Evolutionary conservation across 2,329 filamentous ascomycete species (phyloP).

Genomic region (Alternaria conjuncta): DNA sequence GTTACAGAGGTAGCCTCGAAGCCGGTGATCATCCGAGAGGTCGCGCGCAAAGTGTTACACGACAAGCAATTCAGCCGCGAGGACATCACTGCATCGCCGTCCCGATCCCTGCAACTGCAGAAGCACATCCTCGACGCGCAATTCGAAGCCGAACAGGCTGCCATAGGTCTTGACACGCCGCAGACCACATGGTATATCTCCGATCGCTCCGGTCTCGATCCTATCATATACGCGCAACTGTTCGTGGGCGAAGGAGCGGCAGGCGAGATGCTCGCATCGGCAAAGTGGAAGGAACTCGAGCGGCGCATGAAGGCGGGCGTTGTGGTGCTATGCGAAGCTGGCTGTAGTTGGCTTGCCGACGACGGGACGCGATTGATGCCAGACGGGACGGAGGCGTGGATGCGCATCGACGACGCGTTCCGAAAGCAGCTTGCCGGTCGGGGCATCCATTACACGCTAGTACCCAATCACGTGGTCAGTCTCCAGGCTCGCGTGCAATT

Average conservation of each 20-base stretch:
- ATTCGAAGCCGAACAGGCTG: constrained; percentile 34
- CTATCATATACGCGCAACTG: constrained; percentile 49
- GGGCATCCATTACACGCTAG: constrained; percentile 26
- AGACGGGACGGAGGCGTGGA: constrained; percentile 32
- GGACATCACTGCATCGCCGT: constrained; percentile 41
- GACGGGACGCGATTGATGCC: constrained; percentile 51
- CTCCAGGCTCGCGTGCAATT: background rate
- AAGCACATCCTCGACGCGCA: constrained; percentile 50
- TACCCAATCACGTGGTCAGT: constrained; percentile 4
- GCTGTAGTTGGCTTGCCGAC: constrained; percentile 42
- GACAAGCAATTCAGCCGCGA: constrained; percentile 41
- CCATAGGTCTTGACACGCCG: background rate
- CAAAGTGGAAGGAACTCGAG: constrained; percentile 41
- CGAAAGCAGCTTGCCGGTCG: constrained; percentile 21
- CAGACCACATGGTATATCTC: constrained; percentile 47
- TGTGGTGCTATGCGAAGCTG: constrained; percentile 52
- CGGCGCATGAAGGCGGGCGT: constrained; percentile 42
- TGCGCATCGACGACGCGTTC: constrained; percentile 29
- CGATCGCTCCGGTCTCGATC: constrained; percentile 54
- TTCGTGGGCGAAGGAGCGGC: constrained; percentile 40
- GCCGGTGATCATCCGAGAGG: constrained; percentile 44
- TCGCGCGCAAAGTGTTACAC: constrained; percentile 47
- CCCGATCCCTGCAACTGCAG: constrained; percentile 46
- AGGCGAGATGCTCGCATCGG: constrained; percentile 24
- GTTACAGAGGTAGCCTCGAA: background rate